Percentiles rank a stretch among this genome's conserved stretches.
These are phyloP conservation scores for Endothia cerciana DNA, from an alignment of 2,329 filamentous ascomycete species.

Conservation along the genomic window DNA sequence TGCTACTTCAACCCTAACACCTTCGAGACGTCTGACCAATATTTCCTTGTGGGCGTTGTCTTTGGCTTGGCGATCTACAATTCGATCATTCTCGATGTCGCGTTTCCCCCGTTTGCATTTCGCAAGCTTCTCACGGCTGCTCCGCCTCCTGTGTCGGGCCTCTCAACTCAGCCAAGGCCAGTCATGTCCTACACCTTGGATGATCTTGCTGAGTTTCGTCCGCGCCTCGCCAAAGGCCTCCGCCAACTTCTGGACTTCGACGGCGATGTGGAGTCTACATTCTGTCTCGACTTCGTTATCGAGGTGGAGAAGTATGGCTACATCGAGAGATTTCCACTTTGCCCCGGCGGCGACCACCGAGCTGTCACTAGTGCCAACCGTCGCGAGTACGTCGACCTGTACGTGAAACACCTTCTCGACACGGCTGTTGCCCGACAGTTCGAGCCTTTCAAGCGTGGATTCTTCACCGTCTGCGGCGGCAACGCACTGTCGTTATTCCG, in stretches of 20 bases:
- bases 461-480: constrained; percentile 88
- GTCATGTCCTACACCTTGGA: constrained; percentile 75
- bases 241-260: constrained; percentile 79
- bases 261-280: constrained; percentile 79
- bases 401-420: constrained; percentile 80
- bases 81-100: constrained; percentile 87
- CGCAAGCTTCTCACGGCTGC: constrained; percentile 81
- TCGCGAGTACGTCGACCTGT: constrained; percentile 83
- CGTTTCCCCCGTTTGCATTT: constrained; percentile 86
- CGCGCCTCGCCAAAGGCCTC: constrained; percentile 74
- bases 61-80: constrained; percentile 93
- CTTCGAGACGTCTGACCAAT: constrained; percentile 90
- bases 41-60: constrained; percentile 85
- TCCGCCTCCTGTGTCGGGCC: constrained; percentile 61
- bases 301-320: constrained; percentile 79
- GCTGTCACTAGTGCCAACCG: constrained; percentile 84
- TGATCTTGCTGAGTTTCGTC: constrained; percentile 82
- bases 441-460: constrained; percentile 91
- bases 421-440: constrained; percentile 79
- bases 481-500: constrained; percentile 87
- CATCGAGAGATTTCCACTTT: constrained; percentile 68
- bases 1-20: constrained; percentile 94
- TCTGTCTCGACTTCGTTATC: constrained; percentile 80
- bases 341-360: constrained; percentile 71
- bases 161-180: constrained; percentile 60